phyloP scores from a whole-genome alignment of 2,329 filamentous ascomycete genomes.

The Microsporum canis region DNA sequence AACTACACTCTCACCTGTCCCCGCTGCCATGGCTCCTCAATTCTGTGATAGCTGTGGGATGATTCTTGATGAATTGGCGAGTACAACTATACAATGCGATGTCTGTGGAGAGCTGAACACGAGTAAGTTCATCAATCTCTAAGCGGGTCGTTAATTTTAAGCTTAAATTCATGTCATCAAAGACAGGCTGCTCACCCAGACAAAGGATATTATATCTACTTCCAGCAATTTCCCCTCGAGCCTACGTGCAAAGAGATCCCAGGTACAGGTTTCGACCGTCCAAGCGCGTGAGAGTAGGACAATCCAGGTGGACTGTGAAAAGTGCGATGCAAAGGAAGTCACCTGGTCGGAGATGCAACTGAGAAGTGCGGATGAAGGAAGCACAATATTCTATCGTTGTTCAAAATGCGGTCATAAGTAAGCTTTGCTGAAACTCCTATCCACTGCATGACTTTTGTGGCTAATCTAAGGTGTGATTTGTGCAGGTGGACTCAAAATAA shows the following conservation, averaged over 20 bases:
- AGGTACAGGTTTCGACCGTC: constrained; percentile 10
- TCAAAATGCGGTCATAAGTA: constrained; percentile 15
- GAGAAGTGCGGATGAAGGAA: constrained; percentile 79
- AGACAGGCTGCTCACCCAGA: not conserved
- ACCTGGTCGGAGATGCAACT: constrained; percentile 43
- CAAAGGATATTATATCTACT: constrained; percentile 11
- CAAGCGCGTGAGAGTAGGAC: constrained; percentile 3
- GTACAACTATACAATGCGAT: constrained; percentile 11
- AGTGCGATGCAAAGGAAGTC: constrained; percentile 16
- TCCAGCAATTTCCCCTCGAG: constrained; percentile 15
- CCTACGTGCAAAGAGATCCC: constrained; percentile 7
- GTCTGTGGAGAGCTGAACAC: constrained; percentile 13
- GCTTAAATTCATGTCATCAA: no score
- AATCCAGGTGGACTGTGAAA: constrained; percentile 14
- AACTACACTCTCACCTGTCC: no score
- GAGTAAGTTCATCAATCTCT: constrained; percentile 8
- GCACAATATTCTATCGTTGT: constrained; percentile 73
- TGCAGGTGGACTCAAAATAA: not conserved
- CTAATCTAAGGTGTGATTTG: not conserved
- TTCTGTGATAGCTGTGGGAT: constrained; percentile 17
- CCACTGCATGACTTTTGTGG: not conserved
- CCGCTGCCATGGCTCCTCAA: constrained; percentile 9
- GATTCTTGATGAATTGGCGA: constrained; percentile 12
- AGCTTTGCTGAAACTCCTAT: not conserved
- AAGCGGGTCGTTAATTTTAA: no score